Conservation (phyloP, 2,329 filamentous ascomycete genomes). For the Phaeophleospora eucalypticola region DNA sequence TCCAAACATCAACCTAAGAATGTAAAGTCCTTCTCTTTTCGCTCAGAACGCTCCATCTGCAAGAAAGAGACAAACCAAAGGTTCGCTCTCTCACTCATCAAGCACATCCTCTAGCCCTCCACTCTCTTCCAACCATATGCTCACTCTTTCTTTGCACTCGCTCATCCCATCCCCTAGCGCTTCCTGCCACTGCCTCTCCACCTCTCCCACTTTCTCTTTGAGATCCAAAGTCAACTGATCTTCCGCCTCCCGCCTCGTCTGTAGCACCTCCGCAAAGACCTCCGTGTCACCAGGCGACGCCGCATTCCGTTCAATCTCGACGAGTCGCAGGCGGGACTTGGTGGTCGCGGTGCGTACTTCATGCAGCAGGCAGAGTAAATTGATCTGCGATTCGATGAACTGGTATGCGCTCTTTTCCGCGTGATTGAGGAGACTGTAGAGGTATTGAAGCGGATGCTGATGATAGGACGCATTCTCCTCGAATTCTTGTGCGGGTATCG, state of each 20-base stretch:
- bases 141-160: conserved; percentile 69
- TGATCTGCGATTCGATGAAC: conserved; percentile 93
- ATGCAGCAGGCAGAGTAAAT: conserved; percentile 82
- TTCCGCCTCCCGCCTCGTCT: conserved; percentile 64
- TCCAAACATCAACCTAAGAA: too few species aligned
- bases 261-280: conserved; percentile 48
- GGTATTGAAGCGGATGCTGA: conserved; percentile 80
- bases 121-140: conserved; percentile 65
- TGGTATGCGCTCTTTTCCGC: conserved; percentile 92
- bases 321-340: conserved; percentile 61
- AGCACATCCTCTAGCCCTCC: conserved; percentile 81
- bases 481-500: conserved; percentile 74
- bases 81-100: conserved; percentile 33
- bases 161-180: conserved; percentile 76
- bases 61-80: background rate
- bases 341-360: conserved; percentile 81
- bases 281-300: conserved; percentile 33
- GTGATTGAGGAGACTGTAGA: conserved; percentile 79
- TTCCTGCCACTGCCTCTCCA: conserved; percentile 87
- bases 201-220: conserved; percentile 86
- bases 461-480: conserved; percentile 82
- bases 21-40: too few species aligned
- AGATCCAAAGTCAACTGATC: conserved; percentile 72
- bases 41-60: conserved; percentile 3
- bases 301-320: conserved; percentile 58